phyloP scores from a whole-genome alignment of 441 rosid genomes.

The Geranium incanum region DNA sequence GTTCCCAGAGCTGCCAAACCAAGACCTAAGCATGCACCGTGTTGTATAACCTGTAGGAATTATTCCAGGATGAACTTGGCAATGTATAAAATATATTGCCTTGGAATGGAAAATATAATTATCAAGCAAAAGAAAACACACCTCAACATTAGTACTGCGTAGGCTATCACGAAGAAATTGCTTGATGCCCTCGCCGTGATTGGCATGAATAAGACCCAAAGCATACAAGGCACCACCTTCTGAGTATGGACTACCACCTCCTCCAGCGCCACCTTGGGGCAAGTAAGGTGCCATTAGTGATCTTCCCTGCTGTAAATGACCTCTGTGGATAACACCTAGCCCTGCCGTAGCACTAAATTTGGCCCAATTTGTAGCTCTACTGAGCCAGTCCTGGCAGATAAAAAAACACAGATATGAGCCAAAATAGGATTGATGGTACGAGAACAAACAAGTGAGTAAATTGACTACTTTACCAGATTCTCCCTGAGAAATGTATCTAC shows the following conservation, averaged over 20 bases:
- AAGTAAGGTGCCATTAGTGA: constrained; percentile 93
- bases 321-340: constrained; percentile 87
- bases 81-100: neutral
- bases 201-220: constrained; percentile 86
- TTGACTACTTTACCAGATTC: constrained; percentile 76
- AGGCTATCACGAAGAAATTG: constrained; percentile 83
- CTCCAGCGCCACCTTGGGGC: constrained; percentile 84
- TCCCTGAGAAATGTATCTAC: constrained; percentile 94
- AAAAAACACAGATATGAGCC: constrained; percentile 1
- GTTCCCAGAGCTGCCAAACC: constrained; percentile 98
- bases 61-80: no score
- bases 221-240: constrained; percentile 96
- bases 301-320: constrained; percentile 84
- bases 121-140: constrained; percentile 22
- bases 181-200: constrained; percentile 96
- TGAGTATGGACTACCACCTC: constrained; percentile 92
- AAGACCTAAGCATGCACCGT: constrained; percentile 97
- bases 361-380: constrained; percentile 99
- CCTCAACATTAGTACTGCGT: constrained; percentile 83
- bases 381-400: constrained; percentile 78
- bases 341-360: constrained; percentile 97
- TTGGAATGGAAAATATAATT: constrained; percentile 1
- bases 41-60: constrained; percentile 94
- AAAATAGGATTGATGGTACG: no score
- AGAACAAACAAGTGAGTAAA: no score